Percentiles rank a stretch among this genome's conserved stretches.
These are phyloP conservation scores for Citrullus colocynthis DNA, from an alignment of 306 rosid species.

Conservation along the genomic window DNA sequence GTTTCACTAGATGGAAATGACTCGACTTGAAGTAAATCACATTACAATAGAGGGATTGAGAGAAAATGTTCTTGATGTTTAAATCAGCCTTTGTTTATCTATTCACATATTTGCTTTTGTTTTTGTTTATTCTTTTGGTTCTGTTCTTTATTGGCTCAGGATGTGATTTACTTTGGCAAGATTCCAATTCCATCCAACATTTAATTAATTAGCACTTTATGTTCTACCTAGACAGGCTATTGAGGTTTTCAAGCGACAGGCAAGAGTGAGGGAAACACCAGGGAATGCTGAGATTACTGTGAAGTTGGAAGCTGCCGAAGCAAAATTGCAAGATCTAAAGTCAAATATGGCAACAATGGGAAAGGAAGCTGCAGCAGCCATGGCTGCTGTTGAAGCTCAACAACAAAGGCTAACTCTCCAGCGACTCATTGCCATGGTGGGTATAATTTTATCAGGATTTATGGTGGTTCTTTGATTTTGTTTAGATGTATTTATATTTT, in stretches of 20 bases:
- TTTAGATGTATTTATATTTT: not conserved
- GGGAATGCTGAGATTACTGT: conserved; percentile 57
- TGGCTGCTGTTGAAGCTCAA: conserved; percentile 98
- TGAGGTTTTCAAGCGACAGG: conserved; percentile 87
- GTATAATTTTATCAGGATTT: conserved; percentile 4
- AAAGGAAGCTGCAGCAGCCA: conserved; percentile 95
- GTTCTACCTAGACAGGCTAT: conserved; percentile 87
- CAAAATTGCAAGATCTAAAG: conserved; percentile 77
- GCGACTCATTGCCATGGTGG: conserved; percentile 87
- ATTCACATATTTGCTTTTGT: not conserved
- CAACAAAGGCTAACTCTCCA: conserved; percentile 96
- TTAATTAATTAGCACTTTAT: not conserved
- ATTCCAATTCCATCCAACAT: not conserved
- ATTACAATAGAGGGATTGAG: not conserved
- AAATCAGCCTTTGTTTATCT: not conserved
- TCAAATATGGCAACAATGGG: conserved; percentile 80
- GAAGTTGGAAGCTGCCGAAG: conserved; percentile 85
- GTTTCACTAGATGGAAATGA: not conserved
- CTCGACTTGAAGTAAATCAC: not conserved
- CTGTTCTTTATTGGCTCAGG: not conserved
- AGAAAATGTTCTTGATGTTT: not conserved
- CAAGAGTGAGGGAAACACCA: conserved; percentile 69
- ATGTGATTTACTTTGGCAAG: not conserved
- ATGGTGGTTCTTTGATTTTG: not conserved
- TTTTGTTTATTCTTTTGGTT: not conserved